phyloP scores from a whole-genome alignment of 257 asterid species.

The Capsicum pubescens region DNA sequence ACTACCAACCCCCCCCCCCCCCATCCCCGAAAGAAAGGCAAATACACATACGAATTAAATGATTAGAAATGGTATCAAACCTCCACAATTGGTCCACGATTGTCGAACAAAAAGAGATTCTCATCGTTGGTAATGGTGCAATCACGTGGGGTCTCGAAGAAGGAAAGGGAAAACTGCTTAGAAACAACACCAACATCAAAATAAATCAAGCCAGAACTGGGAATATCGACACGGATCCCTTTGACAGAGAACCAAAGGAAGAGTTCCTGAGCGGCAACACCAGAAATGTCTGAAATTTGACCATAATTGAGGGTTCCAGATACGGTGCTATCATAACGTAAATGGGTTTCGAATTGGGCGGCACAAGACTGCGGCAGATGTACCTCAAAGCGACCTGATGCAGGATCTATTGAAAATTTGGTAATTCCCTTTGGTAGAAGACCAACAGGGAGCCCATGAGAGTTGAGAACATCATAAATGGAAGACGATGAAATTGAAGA shows the following conservation, averaged over 20 bases:
- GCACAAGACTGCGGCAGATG: conserved; percentile 65
- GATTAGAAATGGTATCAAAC: conserved; percentile 40
- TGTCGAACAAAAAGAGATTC: conserved; percentile 39
- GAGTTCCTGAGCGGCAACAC: conserved; percentile 78
- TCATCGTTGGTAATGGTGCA: conserved; percentile 41
- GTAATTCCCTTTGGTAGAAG: conserved; percentile 78
- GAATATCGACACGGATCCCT: conserved; percentile 72
- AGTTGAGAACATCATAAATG: conserved; percentile 56
- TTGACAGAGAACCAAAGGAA: conserved; percentile 90
- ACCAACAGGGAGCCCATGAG: conserved; percentile 74
- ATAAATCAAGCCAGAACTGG: conserved; percentile 91
- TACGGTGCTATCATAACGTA: conserved; percentile 64
- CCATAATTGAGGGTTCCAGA: conserved; percentile 61
- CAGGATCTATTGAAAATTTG: conserved; percentile 50
- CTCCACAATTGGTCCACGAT: conserved; percentile 43
- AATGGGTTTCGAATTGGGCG: conserved; percentile 75
- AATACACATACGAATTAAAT: not conserved
- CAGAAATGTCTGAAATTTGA: conserved; percentile 57
- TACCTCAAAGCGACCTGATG: conserved; percentile 62
- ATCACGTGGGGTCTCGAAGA: conserved; percentile 80
- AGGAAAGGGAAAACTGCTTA: conserved; percentile 82
- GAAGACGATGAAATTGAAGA: conserved; percentile 34
- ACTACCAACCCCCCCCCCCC: too few relatives aligned
- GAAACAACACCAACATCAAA: conserved; percentile 81
- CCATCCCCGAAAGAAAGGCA: not conserved